These are phyloP conservation scores for Penicillium thymicola DNA, from an alignment of 2,329 filamentous ascomycete species.

Conservation along the genomic window DNA sequence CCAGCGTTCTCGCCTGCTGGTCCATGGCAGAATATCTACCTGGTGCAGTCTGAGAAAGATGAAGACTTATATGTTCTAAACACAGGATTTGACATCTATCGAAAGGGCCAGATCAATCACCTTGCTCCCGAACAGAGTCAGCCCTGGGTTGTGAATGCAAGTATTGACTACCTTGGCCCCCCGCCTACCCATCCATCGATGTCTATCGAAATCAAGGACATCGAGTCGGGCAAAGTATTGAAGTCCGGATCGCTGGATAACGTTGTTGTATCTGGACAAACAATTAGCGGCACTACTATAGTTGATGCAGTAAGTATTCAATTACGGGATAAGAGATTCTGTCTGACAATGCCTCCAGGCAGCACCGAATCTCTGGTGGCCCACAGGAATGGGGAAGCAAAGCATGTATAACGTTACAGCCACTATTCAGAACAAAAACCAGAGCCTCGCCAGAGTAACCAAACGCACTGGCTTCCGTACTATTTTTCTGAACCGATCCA, in stretches of 20 bases:
- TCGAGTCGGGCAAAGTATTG: constrained; percentile 38
- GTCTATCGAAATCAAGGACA: constrained; percentile 48
- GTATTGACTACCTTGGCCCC: constrained; percentile 55
- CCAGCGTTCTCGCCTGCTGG: constrained; percentile 61
- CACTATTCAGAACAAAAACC: constrained; percentile 40
- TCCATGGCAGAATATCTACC: constrained; percentile 58
- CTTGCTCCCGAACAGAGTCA: constrained; percentile 55
- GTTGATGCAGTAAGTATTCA: constrained; percentile 34
- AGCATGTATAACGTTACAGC: constrained; percentile 57
- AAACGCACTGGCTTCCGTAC: constrained; percentile 61
- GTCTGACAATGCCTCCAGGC: too few relatives aligned
- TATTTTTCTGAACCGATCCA: constrained; percentile 57
- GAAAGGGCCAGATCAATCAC: constrained; percentile 57
- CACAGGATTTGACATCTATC: constrained; percentile 57
- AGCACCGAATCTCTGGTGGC: constrained; percentile 57
- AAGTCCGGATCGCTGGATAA: constrained; percentile 40
- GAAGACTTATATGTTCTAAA: constrained; percentile 51
- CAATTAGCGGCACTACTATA: constrained; percentile 50
- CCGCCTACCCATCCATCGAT: constrained; percentile 46
- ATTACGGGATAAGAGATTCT: too few relatives aligned
- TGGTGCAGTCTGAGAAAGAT: constrained; percentile 49
- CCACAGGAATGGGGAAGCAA: constrained; percentile 55
- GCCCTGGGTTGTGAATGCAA: constrained; percentile 61
- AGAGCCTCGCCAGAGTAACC: constrained; percentile 44
- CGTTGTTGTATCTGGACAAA: constrained; percentile 40